These are phyloP conservation scores for Termitomyces sp. DNA, from an alignment of 768 basidiomycete species.

Conservation along the genomic window DNA sequence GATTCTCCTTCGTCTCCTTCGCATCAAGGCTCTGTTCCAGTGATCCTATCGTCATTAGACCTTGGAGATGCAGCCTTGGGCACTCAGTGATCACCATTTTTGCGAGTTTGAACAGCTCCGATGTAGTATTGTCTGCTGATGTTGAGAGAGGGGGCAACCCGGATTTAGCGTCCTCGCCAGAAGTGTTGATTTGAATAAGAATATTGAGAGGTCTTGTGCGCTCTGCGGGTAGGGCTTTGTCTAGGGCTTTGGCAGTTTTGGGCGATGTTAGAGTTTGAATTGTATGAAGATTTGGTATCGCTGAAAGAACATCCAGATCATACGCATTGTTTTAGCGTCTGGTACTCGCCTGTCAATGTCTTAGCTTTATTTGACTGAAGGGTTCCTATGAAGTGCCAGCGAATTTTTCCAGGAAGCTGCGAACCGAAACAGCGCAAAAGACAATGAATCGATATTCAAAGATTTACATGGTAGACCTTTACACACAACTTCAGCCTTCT, in stretches of 20 bases:
- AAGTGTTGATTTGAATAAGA: slow-evolving; percentile 93
- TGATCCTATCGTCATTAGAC: slow-evolving; percentile 96
- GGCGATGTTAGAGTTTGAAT: slow-evolving; percentile 82
- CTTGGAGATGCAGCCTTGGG: slow-evolving; percentile 69
- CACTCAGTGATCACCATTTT: slow-evolving; percentile 66
- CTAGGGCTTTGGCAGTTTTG: slow-evolving; percentile 76
- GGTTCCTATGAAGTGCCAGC: slow-evolving; percentile 97
- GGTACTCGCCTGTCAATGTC: slow-evolving; percentile 64
- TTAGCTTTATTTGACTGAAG: slow-evolving; percentile 94
- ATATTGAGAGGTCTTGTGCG: slow-evolving; percentile 65
- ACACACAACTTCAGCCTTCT: slow-evolving; percentile 69
- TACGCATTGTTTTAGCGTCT: neutral
- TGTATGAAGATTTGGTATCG: slow-evolving; percentile 81
- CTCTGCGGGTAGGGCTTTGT: slow-evolving; percentile 61
- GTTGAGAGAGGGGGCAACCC: slow-evolving; percentile 63
- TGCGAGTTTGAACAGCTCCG: slow-evolving; percentile 64
- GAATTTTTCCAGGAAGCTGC: slow-evolving; percentile 82
- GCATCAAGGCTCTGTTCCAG: slow-evolving; percentile 61
- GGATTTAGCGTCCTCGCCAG: slow-evolving; percentile 86
- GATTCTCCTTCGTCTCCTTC: slow-evolving; percentile 39
- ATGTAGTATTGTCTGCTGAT: slow-evolving; percentile 21
- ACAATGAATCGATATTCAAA: neutral
- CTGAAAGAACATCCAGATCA: slow-evolving; percentile 31
- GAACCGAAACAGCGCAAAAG: neutral
- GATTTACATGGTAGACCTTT: neutral